Percentiles rank a stretch among this genome's conserved stretches.
phyloP scores from a whole-genome alignment of 2,329 filamentous ascomycete species.

The Incumbomyces delicatus region DNA sequence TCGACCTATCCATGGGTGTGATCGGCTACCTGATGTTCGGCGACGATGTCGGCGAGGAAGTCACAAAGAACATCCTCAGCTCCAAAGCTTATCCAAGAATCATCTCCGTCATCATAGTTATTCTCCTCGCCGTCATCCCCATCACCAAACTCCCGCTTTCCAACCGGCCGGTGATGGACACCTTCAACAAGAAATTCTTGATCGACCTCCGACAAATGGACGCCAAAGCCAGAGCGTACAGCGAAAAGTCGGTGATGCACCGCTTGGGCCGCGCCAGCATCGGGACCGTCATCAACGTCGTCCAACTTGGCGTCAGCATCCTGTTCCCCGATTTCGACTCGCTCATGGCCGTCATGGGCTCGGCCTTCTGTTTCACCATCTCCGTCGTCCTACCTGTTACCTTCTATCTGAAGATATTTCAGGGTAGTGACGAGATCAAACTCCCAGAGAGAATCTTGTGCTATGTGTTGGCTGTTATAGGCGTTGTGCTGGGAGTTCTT shows the following conservation, averaged over 20 bases:
- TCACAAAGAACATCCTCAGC: slow-evolving; percentile 79
- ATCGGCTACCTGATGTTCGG: slow-evolving; percentile 92
- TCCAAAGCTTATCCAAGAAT: slow-evolving; percentile 56
- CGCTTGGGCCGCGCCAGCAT: slow-evolving; percentile 51
- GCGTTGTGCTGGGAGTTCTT: slow-evolving; percentile 58
- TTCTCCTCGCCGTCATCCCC: slow-evolving; percentile 85
- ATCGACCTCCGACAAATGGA: slow-evolving; percentile 47
- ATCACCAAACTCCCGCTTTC: slow-evolving; percentile 92
- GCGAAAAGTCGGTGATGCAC: slow-evolving; percentile 43
- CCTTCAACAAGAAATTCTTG: slow-evolving; percentile 69
- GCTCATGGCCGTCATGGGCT: slow-evolving; percentile 85
- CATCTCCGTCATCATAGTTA: slow-evolving; percentile 68
- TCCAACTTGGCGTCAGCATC: slow-evolving; percentile 67
- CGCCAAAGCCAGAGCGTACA: slow-evolving; percentile 19
- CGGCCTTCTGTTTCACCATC: slow-evolving; percentile 83
- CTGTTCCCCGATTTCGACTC: slow-evolving; percentile 71
- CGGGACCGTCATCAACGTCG: slow-evolving; percentile 55
- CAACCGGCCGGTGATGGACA: slow-evolving; percentile 72
- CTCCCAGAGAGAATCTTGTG: slow-evolving; percentile 54
- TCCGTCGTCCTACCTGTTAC: slow-evolving; percentile 82
- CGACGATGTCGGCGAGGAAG: slow-evolving; percentile 73
- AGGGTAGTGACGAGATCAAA: slow-evolving; percentile 57
- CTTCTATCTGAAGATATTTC: slow-evolving; percentile 87
- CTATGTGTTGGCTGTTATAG: slow-evolving; percentile 60
- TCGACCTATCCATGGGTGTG: slow-evolving; percentile 74